A percentile compares a stretch with the other conserved stretches of the same genome.
Conservation (phyloP, 148 eudicot genomes). For the Beta vulgaris region DNA sequence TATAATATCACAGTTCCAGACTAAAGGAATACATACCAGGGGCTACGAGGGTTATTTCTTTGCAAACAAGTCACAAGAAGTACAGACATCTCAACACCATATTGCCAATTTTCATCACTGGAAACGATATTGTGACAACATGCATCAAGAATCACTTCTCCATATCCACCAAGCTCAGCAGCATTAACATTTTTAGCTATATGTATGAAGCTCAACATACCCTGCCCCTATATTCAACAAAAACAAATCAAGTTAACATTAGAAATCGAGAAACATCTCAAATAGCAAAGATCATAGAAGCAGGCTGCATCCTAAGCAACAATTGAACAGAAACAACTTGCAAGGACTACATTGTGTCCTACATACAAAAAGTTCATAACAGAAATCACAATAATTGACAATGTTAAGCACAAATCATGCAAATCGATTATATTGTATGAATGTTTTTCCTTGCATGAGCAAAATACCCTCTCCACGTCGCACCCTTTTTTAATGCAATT, state of each 20-base stretch:
- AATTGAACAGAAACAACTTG: too few relatives aligned
- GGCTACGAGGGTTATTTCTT: constrained; percentile 80
- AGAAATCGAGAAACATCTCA: constrained; percentile 1
- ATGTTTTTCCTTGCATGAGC: background rate
- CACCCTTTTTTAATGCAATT: background rate
- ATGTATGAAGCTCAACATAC: constrained; percentile 86
- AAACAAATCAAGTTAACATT: constrained; percentile 13
- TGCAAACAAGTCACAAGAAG: constrained; percentile 58
- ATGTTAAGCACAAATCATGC: background rate
- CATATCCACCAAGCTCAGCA: constrained; percentile 69
- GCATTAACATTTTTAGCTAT: constrained; percentile 56
- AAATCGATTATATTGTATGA: background rate
- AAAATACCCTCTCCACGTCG: background rate
- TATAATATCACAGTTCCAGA: background rate
- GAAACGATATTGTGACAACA: constrained; percentile 86
- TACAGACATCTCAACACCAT: constrained; percentile 90
- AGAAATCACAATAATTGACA: background rate
- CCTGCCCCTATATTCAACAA: constrained; percentile 65
- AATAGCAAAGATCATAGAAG: background rate
- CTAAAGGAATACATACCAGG: constrained; percentile 50
- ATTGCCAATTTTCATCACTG: constrained; percentile 83
- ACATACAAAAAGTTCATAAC: too few relatives aligned
- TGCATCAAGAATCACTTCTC: constrained; percentile 92
- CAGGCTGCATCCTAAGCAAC: background rate
- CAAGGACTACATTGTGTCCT: background rate